Evolutionary conservation across 257 asterid genomes (phyloP).

Genomic region (Penstemon davidsonii): DNA sequence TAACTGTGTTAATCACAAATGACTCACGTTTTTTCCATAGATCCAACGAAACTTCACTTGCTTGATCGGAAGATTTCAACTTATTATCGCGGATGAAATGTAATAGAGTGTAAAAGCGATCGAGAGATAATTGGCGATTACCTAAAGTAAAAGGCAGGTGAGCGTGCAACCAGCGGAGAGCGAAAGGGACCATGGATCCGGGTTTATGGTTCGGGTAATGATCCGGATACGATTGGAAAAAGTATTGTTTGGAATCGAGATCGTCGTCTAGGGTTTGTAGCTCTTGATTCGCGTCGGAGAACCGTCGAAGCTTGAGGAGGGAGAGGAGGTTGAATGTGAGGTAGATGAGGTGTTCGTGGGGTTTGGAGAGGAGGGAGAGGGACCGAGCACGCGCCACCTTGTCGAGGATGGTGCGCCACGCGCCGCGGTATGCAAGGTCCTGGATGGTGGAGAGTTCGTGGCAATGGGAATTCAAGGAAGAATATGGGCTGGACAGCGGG

Average conservation of each 20-base stretch:
- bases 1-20: conserved; percentile 64
- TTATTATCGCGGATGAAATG: conserved; percentile 54
- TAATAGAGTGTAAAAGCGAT: conserved; percentile 72
- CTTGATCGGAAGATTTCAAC: conserved; percentile 6
- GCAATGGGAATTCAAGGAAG: conserved; percentile 72
- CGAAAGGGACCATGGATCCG: conserved; percentile 90
- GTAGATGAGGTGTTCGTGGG: conserved; percentile 85
- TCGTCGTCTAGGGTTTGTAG: conserved; percentile 62
- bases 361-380: conserved; percentile 69
- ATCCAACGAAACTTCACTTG: conserved; percentile 33
- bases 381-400: conserved; percentile 88
- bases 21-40: conserved; percentile 74
- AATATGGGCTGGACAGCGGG: conserved; percentile 58
- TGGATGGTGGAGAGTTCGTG: conserved; percentile 71
- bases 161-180: conserved; percentile 88
- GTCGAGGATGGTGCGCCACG: conserved; percentile 89
- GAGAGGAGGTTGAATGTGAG: conserved; percentile 85
- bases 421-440: conserved; percentile 92
- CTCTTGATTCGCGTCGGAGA: conserved; percentile 72
- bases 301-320: conserved; percentile 85
- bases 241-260: conserved; percentile 56
- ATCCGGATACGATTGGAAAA: conserved; percentile 63
- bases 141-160: conserved; percentile 74
- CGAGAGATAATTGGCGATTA: conserved; percentile 69
- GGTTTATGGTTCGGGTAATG: conserved; percentile 61